Base-by-base conservation (phyloP, 2,329 filamentous ascomycete species). In the Fusarium sp. region DNA sequence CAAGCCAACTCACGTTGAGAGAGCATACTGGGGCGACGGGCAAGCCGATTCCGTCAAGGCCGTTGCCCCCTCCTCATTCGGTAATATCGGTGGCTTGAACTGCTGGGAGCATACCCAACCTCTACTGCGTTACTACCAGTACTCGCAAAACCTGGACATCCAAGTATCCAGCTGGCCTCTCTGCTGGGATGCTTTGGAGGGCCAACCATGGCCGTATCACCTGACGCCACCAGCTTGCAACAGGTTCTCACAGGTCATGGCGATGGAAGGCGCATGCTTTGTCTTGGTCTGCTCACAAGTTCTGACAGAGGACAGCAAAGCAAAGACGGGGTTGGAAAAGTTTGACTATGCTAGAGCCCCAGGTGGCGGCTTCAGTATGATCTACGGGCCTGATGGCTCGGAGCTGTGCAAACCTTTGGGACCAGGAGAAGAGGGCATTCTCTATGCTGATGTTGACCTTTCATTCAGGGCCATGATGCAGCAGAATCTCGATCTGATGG, bases 51-150 rank as follows among this genome's bases (percentile, higher is more conserved):
- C 24, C 5, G 44, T 47, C 5, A 47, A 47, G 8, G 44, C 44
- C 10, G 44, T 47, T 12, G 18, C 8, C 8, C 44, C 44, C 1
- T 26, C 44, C 5, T 26, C 44, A 2, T 45, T 45, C 5, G 44
- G 44, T 3, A 45, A 45, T 4, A 26, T 45, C 44, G 24, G 44
- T 0, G 44, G 44, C 5, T 6, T 45, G 44, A 26, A 45, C 17
- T 45, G 44, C 24, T 45, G 18, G 24, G 24, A 45, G 24, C 44
- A 45, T 0, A 45, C 24, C 0, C 44, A 45, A 0, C 44, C 44
- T 3, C 4, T 45, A 0, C 2, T 45, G 0, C 44, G 44, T 0
- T 45, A 45, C 24, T 45, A 45, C 17, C 44, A 45, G 17, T 20
- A 45, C 24, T 45, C 44, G 2, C 24, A 45, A 10, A 26, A 45